phyloP scores from a whole-genome alignment of 192 early-diverging fungal species.

The Backusella parvicylindrica region DNA sequence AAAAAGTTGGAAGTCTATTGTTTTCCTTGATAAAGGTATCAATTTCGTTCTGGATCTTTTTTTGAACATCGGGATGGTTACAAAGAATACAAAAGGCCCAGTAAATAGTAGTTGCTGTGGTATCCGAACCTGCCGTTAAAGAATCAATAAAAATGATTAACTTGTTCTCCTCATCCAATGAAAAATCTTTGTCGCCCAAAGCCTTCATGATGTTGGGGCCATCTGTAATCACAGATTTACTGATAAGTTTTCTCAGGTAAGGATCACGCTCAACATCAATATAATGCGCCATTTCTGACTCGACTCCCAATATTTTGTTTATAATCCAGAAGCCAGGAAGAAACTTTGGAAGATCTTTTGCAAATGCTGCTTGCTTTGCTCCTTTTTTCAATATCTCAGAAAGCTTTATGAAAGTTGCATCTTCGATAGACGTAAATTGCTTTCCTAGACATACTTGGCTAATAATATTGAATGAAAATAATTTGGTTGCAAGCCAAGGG shows the following conservation, averaged over 20 bases:
- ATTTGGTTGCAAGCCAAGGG: not conserved
- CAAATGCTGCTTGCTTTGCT: not conserved
- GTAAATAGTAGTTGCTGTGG: not conserved
- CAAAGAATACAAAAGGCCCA: conserved; percentile 6
- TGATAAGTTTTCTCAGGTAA: not conserved
- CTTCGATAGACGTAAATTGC: not conserved
- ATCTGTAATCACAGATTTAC: not conserved
- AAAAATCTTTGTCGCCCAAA: not conserved
- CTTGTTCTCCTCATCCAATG: not conserved
- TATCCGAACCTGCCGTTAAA: conserved; percentile 1
- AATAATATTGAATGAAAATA: conserved; percentile 8
- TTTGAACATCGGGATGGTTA: conserved; percentile 19
- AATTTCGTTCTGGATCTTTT: not conserved
- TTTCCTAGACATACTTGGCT: not conserved
- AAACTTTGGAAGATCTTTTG: not conserved
- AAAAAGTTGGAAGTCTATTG: not conserved
- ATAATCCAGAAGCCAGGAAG: not conserved
- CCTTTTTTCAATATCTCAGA: not conserved
- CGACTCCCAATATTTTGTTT: not conserved
- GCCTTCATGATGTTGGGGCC: not conserved
- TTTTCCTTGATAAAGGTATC: not conserved
- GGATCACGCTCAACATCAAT: not conserved
- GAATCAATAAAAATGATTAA: not conserved
- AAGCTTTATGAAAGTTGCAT: not conserved
- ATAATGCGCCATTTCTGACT: not conserved